These are phyloP conservation scores for Falciphora oryzae DNA, from an alignment of 2,329 filamentous ascomycete genomes.

Conservation along the genomic window DNA sequence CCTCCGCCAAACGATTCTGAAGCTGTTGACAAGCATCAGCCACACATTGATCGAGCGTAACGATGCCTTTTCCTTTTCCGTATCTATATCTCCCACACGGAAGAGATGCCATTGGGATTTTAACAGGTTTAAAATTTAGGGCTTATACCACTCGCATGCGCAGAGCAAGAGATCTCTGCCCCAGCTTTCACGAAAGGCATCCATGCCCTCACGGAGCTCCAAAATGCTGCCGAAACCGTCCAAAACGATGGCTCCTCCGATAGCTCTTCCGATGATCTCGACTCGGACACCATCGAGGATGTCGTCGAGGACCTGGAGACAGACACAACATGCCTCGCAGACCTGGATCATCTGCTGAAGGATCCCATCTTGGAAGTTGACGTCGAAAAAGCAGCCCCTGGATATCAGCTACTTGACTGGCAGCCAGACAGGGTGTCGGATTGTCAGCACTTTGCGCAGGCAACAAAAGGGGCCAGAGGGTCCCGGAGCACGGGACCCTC, in stretches of 20 bases:
- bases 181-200: too few species aligned
- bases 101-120: too few species aligned
- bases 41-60: neutral
- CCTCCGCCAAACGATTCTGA: neutral
- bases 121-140: too few species aligned
- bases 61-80: too few species aligned
- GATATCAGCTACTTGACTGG: neutral
- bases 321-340: slow-evolving; percentile 10
- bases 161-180: too few species aligned
- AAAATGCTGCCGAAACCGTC: too few species aligned
- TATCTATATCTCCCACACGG: too few species aligned
- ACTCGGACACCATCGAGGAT: neutral
- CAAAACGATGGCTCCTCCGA: neutral
- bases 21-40: neutral
- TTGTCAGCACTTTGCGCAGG: too few species aligned
- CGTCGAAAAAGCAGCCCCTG: neutral
- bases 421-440: neutral
- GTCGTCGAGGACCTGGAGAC: slow-evolving; percentile 9
- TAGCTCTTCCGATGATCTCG: neutral
- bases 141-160: too few species aligned
- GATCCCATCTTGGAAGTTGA: neutral
- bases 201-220: too few species aligned
- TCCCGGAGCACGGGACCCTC: too few species aligned
- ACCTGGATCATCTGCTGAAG: slow-evolving; percentile 10
- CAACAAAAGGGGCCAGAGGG: too few species aligned